These are phyloP conservation scores for Annona cherimola DNA, from an alignment of 164 flowering plant genomes.

Conservation along the genomic window DNA sequence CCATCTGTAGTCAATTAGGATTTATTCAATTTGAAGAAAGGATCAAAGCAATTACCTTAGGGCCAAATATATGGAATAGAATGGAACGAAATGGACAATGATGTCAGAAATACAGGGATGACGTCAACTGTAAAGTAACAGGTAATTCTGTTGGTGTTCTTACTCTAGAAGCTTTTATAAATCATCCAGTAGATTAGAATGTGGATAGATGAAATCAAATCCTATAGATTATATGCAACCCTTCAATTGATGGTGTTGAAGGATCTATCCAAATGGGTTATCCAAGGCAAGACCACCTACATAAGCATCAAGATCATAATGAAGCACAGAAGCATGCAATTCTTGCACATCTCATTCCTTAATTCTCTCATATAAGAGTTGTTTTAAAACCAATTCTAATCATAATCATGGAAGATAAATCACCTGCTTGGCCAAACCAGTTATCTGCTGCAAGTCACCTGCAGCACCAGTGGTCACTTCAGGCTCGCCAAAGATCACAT, in stretches of 20 bases:
- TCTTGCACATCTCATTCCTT: neutral
- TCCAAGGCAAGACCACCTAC: neutral
- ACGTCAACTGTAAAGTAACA: no score
- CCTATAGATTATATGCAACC: neutral
- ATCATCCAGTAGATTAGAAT: neutral
- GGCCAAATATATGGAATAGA: neutral
- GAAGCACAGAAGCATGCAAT: neutral
- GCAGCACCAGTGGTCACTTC: constrained; percentile 91
- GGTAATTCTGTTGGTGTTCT: no score
- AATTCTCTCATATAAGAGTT: neutral
- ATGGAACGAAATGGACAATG: no score
- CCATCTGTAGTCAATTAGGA: constrained; percentile 49
- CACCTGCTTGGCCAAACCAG: constrained; percentile 84
- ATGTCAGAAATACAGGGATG: no score
- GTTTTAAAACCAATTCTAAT: no score
- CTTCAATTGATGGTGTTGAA: no score
- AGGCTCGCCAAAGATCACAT: constrained; percentile 77
- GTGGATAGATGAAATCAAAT: neutral
- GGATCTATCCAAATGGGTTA: neutral
- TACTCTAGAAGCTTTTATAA: no score
- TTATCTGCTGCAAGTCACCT: constrained; percentile 80
- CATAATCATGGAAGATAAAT: neutral
- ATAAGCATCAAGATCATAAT: neutral
- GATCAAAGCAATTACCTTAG: neutral
- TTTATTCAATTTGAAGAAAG: neutral